Conservation (phyloP, 805 yeast genomes). For the Millerozyma acaciae region DNA sequence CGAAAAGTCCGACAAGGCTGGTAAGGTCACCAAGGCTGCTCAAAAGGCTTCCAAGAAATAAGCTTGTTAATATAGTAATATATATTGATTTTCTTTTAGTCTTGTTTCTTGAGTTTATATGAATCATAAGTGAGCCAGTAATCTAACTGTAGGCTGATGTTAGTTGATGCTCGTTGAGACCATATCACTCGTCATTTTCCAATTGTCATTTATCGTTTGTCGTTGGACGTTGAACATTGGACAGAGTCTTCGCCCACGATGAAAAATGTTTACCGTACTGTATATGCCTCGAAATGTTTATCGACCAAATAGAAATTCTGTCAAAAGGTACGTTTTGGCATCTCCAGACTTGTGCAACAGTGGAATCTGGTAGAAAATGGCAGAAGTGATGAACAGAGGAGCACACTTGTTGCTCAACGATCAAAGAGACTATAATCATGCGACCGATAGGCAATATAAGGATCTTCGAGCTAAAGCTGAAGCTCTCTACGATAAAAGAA, state of each 20-base stretch:
- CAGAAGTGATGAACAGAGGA: constrained; percentile 21
- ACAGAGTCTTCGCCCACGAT: not conserved
- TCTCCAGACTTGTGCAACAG: too few relatives aligned
- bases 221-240: too few relatives aligned
- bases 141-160: too few relatives aligned
- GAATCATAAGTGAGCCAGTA: constrained; percentile 1
- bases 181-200: too few relatives aligned
- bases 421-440: constrained; percentile 66
- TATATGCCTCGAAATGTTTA: not conserved
- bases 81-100: constrained; percentile 3
- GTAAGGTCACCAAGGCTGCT: constrained; percentile 49
- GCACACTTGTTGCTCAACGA: constrained; percentile 21
- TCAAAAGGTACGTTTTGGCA: too few relatives aligned
- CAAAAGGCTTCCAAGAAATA: constrained; percentile 45
- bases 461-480: constrained; percentile 66
- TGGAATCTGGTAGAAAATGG: too few relatives aligned
- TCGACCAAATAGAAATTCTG: too few relatives aligned
- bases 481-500: constrained; percentile 54
- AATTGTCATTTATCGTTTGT: too few relatives aligned
- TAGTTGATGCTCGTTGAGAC: too few relatives aligned
- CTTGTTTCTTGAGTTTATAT: constrained; percentile 3
- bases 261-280: not conserved
- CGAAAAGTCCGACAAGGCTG: constrained; percentile 46
- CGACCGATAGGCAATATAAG: constrained; percentile 61
- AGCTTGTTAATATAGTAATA: constrained; percentile 18